Conservation (phyloP, 2,329 filamentous ascomycete genomes). For the Sphaerulina populicola region DNA sequence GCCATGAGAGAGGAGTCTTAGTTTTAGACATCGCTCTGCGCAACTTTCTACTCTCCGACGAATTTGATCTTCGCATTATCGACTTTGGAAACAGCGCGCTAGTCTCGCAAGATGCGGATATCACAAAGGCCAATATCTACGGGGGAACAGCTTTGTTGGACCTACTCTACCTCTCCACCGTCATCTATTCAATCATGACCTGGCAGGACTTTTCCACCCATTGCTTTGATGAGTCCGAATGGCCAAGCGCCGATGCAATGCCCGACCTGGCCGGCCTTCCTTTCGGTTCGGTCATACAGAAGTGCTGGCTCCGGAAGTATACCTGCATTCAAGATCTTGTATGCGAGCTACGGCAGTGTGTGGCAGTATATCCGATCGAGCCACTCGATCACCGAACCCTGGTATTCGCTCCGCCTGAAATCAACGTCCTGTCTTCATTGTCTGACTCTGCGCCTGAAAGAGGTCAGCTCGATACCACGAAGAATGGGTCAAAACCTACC, state of each 20-base stretch:
- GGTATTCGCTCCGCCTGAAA: constrained; percentile 2
- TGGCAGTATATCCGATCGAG: constrained; percentile 2
- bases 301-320: constrained; percentile 13
- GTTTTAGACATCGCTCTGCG: constrained; percentile 18
- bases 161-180: constrained; percentile 13
- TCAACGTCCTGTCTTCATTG: constrained; percentile 13
- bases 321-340: constrained; percentile 12
- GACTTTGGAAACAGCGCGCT: constrained; percentile 16
- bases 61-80: constrained; percentile 14
- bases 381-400: constrained; percentile 4
- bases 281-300: constrained; percentile 7
- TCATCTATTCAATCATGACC: constrained; percentile 16
- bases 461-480: neutral
- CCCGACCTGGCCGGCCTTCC: constrained; percentile 10
- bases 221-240: constrained; percentile 11
- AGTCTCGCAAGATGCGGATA: constrained; percentile 7
- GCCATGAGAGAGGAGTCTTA: constrained; percentile 13
- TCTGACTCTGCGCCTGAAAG: constrained; percentile 3
- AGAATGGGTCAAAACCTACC: too few relatives aligned
- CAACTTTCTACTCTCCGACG: constrained; percentile 15
- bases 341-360: constrained; percentile 8
- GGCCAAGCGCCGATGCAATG: constrained; percentile 10
- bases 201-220: constrained; percentile 10
- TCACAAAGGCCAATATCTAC: constrained; percentile 9
- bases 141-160: constrained; percentile 12